A percentile compares a stretch with the other conserved stretches of the same genome.
phyloP scores from a whole-genome alignment of 140 eudicot genomes.

The Erigeron philadelphicus region DNA sequence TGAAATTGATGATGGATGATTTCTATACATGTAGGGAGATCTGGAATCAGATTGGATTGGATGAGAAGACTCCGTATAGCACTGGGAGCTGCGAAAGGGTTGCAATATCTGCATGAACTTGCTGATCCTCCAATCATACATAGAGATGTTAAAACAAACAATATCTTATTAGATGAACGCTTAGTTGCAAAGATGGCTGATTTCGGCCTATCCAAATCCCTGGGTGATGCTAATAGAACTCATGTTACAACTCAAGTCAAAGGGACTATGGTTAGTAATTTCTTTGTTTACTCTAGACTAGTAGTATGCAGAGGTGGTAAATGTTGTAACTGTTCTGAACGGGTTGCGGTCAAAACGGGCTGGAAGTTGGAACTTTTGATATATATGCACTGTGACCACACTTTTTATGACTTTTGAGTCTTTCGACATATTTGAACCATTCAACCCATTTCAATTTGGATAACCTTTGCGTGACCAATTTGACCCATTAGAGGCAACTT shows the following conservation, averaged over 20 bases:
- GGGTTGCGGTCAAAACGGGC: neutral
- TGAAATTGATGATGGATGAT: neutral
- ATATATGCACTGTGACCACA: too few relatives aligned
- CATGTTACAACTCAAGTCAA: constrained; percentile 89
- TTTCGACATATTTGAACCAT: too few relatives aligned
- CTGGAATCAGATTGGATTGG: constrained; percentile 84
- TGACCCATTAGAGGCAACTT: neutral
- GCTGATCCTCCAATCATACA: constrained; percentile 31
- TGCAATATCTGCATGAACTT: constrained; percentile 80
- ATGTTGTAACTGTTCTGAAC: neutral
- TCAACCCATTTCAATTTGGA: too few relatives aligned
- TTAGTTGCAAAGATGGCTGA: constrained; percentile 86
- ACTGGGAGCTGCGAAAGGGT: constrained; percentile 77
- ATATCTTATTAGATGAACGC: constrained; percentile 24
- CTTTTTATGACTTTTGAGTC: too few relatives aligned
- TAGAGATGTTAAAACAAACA: too few relatives aligned
- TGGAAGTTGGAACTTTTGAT: too few relatives aligned
- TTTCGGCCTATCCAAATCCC: constrained; percentile 71
- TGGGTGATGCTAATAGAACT: constrained; percentile 49
- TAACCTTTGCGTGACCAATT: neutral
- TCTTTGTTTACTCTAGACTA: neutral
- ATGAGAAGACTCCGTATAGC: constrained; percentile 64
- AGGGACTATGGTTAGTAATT: constrained; percentile 77
- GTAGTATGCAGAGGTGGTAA: neutral
- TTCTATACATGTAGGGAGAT: constrained; percentile 45